Evolutionary conservation across 1,139 yeast genomes (phyloP).

Genomic region (Pneumocystis murina): DNA sequence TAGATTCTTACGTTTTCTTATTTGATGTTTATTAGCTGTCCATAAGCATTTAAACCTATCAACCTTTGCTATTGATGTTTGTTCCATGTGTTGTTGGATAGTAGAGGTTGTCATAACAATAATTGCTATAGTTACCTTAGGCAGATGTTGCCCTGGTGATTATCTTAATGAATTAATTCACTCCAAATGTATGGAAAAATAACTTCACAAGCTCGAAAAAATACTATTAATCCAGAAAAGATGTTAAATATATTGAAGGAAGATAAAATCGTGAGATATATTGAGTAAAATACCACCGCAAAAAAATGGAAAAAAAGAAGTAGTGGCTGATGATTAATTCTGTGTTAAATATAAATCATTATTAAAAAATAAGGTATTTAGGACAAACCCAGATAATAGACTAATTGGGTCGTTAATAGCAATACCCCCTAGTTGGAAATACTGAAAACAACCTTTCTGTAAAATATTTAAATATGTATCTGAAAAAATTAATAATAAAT

Average conservation of each 20-base stretch:
- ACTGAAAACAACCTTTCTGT: conserved; percentile 78
- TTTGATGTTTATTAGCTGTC: neutral
- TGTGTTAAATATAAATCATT: conserved; percentile 30
- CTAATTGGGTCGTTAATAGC: conserved; percentile 70
- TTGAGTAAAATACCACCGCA: conserved; percentile 13
- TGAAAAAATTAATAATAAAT: neutral
- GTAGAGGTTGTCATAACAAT: neutral
- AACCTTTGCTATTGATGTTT: neutral
- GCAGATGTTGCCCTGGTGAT: neutral
- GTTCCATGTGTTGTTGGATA: neutral
- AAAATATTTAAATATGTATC: conserved; percentile 36
- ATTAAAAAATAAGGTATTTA: conserved; percentile 56
- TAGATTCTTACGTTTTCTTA: neutral
- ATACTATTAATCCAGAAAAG: neutral
- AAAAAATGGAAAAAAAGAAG: conserved; percentile 12
- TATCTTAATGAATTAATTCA: neutral
- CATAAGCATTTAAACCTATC: neutral
- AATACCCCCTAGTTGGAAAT: conserved; percentile 72
- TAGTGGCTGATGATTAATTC: conserved; percentile 7
- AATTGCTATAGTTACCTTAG: neutral
- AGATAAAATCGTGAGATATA: neutral
- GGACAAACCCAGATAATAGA: conserved; percentile 68
- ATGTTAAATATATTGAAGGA: neutral
- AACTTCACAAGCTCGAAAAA: conserved; percentile 11
- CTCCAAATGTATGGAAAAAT: conserved; percentile 7